A percentile compares a stretch with the other conserved stretches of the same genome.
Conservation (phyloP, 2,329 filamentous ascomycete genomes). For the Epicoccum nigrum region DNA sequence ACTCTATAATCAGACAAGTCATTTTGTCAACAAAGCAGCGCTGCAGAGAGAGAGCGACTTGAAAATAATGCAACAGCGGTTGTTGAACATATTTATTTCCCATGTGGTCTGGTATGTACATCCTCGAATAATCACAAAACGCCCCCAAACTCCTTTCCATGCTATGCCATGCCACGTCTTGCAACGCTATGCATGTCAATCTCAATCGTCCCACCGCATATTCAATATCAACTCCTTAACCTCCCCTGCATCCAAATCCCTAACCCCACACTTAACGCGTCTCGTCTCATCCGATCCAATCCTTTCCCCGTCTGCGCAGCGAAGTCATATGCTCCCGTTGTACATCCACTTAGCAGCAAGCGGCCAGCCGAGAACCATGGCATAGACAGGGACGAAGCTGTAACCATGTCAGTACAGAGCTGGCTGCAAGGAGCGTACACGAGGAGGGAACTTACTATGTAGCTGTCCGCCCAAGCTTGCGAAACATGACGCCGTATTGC, state of each 20-base stretch:
- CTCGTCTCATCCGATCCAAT: not conserved
- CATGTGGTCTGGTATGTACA: constrained; percentile 12
- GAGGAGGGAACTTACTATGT: constrained; percentile 29
- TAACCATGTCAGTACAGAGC: constrained; percentile 1
- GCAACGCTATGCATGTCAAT: not conserved
- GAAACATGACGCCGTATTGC: constrained; percentile 30
- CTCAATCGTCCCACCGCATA: constrained; percentile 41
- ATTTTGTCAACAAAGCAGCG: too few species aligned
- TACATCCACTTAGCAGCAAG: constrained; percentile 33
- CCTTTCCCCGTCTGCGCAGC: constrained; percentile 21
- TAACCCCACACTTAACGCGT: not conserved
- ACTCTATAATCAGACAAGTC: too few species aligned
- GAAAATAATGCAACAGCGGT: too few species aligned
- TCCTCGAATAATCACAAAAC: constrained; percentile 2
- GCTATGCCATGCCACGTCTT: constrained; percentile 9
- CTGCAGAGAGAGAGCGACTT: too few species aligned
- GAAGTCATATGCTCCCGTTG: constrained; percentile 42
- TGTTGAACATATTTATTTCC: not conserved
- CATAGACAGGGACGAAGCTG: constrained; percentile 40
- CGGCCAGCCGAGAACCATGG: constrained; percentile 43
- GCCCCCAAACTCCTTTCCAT: constrained; percentile 6
- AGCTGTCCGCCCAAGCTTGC: constrained; percentile 30
- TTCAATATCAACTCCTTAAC: constrained; percentile 34
- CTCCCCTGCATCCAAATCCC: constrained; percentile 26
- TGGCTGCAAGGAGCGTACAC: too few species aligned